Percentiles rank a stretch among this genome's conserved stretches.
These are phyloP conservation scores for Polygonum maritimum DNA, from an alignment of 148 eudicot species.

Conservation along the genomic window DNA sequence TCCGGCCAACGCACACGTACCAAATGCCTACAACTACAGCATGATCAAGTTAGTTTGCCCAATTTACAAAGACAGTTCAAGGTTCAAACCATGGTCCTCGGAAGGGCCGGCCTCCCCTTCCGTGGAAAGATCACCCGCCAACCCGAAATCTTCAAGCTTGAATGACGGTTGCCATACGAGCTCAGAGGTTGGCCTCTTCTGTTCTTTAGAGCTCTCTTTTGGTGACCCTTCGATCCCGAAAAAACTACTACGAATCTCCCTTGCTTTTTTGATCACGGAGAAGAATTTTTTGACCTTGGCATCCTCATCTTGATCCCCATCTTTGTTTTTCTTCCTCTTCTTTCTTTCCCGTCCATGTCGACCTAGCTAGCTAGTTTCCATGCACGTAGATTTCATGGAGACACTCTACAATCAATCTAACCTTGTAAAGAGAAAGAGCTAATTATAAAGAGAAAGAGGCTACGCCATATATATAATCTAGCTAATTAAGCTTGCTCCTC, in stretches of 20 bases:
- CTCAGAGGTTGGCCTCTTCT: background rate
- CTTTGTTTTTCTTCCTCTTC: conserved; percentile 4
- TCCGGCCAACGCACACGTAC: background rate
- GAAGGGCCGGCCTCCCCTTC: background rate
- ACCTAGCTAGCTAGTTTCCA: background rate
- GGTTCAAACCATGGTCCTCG: background rate
- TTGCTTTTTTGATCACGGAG: background rate
- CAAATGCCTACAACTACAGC: background rate
- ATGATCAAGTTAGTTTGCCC: background rate
- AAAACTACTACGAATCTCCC: background rate
- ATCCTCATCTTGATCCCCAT: background rate
- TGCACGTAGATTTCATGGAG: background rate
- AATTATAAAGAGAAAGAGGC: background rate
- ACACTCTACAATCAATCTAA: background rate
- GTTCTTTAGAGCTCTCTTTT: background rate
- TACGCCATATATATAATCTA: background rate
- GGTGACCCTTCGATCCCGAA: background rate
- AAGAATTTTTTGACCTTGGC: conserved; percentile 4
- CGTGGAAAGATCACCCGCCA: background rate
- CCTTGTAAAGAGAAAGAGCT: background rate
- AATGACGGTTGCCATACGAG: conserved; percentile 1
- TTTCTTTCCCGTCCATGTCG: conserved; percentile 1
- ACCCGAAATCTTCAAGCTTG: conserved; percentile 6
- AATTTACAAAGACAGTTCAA: conserved; percentile 4
- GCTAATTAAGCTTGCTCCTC: background rate